A percentile compares a stretch with the other conserved stretches of the same genome.
Conservation (phyloP, 2,329 filamentous ascomycete genomes). For the Corynespora cassiicola region DNA sequence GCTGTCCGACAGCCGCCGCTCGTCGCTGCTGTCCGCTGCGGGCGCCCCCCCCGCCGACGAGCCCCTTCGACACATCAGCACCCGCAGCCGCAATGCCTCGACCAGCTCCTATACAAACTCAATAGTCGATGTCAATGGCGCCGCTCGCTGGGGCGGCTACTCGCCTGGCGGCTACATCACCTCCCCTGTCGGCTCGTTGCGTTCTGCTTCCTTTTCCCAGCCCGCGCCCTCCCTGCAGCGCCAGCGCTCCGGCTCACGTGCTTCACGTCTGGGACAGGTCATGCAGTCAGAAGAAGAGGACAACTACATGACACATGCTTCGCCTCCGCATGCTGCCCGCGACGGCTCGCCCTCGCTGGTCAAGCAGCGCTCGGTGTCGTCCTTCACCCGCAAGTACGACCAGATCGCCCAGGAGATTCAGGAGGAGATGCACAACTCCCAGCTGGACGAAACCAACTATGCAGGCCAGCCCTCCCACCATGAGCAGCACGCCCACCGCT, state of each 20-base stretch:
- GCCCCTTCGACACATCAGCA: conserved; percentile 27
- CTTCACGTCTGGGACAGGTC: conserved; percentile 50
- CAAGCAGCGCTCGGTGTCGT: conserved; percentile 38
- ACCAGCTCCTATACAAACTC: conserved; percentile 59
- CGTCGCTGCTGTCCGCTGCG: conserved; percentile 67
- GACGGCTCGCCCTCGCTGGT: conserved; percentile 25
- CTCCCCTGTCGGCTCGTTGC: conserved; percentile 69
- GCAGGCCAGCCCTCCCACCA: conserved; percentile 14
- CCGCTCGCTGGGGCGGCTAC: conserved; percentile 73
- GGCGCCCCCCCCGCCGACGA: conserved; percentile 42
- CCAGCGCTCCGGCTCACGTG: conserved; percentile 48
- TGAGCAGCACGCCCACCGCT: conserved; percentile 4
- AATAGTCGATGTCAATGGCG: conserved; percentile 73
- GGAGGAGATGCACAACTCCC: conserved; percentile 30
- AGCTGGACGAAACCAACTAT: conserved; percentile 6
- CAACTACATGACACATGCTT: conserved; percentile 20
- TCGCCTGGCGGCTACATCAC: conserved; percentile 72
- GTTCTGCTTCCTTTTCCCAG: conserved; percentile 55
- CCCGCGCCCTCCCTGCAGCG: conserved; percentile 37
- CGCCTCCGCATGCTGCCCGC: conserved; percentile 16
- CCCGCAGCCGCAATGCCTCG: conserved; percentile 49
- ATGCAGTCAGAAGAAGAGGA: conserved; percentile 42
- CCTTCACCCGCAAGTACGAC: conserved; percentile 45
- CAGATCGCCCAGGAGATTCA: conserved; percentile 43
- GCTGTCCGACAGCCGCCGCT: conserved; percentile 70